phyloP scores from a whole-genome alignment of 2,329 filamentous ascomycete genomes.

The Davidsoniella australis region DNA sequence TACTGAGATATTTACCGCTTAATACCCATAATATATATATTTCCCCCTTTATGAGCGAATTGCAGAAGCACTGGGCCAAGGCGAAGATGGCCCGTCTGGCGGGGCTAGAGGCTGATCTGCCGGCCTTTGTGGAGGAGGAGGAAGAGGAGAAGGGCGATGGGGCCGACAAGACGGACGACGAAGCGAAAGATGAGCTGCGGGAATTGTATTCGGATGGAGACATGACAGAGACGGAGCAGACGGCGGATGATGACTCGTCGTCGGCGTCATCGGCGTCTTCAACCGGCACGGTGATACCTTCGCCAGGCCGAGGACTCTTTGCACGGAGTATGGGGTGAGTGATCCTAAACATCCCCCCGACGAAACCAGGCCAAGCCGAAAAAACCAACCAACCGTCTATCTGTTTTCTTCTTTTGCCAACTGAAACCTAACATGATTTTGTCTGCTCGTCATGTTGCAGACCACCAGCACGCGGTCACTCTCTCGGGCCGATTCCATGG shows the following conservation, averaged over 20 bases:
- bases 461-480: constrained; percentile 24
- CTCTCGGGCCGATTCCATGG: constrained; percentile 59
- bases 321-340: constrained; percentile 51
- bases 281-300: constrained; percentile 77
- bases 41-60: constrained; percentile 48
- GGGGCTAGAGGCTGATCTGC: constrained; percentile 13
- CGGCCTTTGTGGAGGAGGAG: background rate
- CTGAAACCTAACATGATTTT: no score
- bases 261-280: constrained; percentile 57
- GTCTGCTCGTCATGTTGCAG: no score
- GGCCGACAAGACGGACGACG: background rate
- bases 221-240: constrained; percentile 15
- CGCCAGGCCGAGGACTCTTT: constrained; percentile 55
- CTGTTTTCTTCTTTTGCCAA: no score
- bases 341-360: background rate
- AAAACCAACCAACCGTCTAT: no score
- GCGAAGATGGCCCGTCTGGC: constrained; percentile 46
- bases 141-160: background rate
- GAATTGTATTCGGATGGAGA: background rate
- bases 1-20: no score
- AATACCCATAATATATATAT: background rate
- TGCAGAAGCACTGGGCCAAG: constrained; percentile 65
- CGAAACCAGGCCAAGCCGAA: no score
- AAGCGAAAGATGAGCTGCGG: background rate
- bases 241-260: constrained; percentile 45